Percentiles rank a stretch among this genome's conserved stretches.
phyloP scores from a whole-genome alignment of 805 yeast species.

The Ogataea parapolymorpha region DNA sequence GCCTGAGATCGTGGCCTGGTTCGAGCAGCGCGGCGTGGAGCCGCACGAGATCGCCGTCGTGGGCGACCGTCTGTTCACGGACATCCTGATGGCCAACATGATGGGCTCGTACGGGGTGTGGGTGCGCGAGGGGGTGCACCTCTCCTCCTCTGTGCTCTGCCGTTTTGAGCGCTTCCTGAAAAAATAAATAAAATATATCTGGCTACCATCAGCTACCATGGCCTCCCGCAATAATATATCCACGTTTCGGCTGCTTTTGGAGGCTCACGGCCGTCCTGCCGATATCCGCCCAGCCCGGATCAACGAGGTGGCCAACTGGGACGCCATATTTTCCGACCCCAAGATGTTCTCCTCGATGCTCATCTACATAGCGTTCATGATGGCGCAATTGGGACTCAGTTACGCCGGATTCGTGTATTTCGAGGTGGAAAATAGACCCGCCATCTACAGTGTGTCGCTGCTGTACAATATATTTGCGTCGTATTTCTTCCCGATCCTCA shows the following conservation, averaged over 20 bases:
- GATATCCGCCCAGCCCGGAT: conserved; percentile 14
- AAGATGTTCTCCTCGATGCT: conserved; percentile 19
- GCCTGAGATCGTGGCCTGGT: conserved; percentile 61
- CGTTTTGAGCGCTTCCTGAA: conserved; percentile 44
- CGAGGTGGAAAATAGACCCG: conserved; percentile 25
- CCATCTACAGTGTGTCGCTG: conserved; percentile 23
- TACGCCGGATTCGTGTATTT: conserved; percentile 28
- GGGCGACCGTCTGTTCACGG: conserved; percentile 91
- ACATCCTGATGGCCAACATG: conserved; percentile 87
- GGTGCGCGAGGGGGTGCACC: conserved; percentile 73
- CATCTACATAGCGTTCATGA: conserved; percentile 22
- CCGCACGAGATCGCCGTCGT: conserved; percentile 75
- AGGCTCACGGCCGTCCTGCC: conserved; percentile 6
- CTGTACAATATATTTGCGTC: conserved; percentile 25
- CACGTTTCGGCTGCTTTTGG: conserved; percentile 7
- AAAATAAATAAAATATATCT: background rate
- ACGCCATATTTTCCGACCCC: conserved; percentile 24
- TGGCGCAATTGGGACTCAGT: conserved; percentile 27
- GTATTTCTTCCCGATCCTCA: conserved; percentile 28
- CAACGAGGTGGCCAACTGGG: conserved; percentile 25
- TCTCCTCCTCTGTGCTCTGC: conserved; percentile 49
- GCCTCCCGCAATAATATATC: conserved; percentile 10
- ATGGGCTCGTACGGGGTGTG: conserved; percentile 88
- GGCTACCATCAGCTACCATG: background rate
- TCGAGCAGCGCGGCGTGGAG: conserved; percentile 43